These are phyloP conservation scores for Bipolaris gigantea DNA, from an alignment of 2,329 filamentous ascomycete genomes.

Conservation along the genomic window DNA sequence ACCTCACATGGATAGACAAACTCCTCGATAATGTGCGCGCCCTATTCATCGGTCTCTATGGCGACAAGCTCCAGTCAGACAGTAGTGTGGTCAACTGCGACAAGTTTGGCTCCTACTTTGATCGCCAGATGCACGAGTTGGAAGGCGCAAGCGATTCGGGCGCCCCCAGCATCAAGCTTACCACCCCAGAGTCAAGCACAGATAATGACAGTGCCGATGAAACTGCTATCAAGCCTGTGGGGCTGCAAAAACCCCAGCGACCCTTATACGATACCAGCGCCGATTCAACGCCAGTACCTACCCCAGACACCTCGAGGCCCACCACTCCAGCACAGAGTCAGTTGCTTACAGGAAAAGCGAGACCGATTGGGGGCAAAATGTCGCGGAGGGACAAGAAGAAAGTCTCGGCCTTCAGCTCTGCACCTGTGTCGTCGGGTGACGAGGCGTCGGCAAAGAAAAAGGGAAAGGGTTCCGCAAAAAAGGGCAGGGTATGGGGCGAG, in stretches of 20 bases:
- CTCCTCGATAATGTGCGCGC: constrained; percentile 93
- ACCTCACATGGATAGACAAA: constrained; percentile 96
- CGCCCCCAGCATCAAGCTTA: constrained; percentile 46
- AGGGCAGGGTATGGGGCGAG: constrained; percentile 88
- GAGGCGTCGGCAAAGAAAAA: constrained; percentile 65
- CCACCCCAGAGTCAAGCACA: constrained; percentile 55
- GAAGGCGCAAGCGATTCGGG: constrained; percentile 57
- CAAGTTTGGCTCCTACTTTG: constrained; percentile 86
- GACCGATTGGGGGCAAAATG: constrained; percentile 69
- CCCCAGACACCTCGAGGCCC: constrained; percentile 77
- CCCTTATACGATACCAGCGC: constrained; percentile 55
- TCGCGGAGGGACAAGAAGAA: constrained; percentile 80
- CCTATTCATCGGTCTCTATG: constrained; percentile 88
- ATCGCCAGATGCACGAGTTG: constrained; percentile 85
- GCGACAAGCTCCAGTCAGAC: constrained; percentile 80
- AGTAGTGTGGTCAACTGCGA: constrained; percentile 76
- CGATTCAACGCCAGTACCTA: constrained; percentile 69
- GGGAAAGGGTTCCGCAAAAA: constrained; percentile 68
- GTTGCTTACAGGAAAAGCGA: constrained; percentile 71
- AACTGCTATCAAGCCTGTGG: constrained; percentile 56
- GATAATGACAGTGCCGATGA: constrained; percentile 54
- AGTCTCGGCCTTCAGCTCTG: constrained; percentile 56
- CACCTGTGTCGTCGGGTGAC: constrained; percentile 78
- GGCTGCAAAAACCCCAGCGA: constrained; percentile 50
- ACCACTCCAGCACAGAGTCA: constrained; percentile 71